Conservation (phyloP, 345 rosid genomes). For the Crucihimalaya himalaica region DNA sequence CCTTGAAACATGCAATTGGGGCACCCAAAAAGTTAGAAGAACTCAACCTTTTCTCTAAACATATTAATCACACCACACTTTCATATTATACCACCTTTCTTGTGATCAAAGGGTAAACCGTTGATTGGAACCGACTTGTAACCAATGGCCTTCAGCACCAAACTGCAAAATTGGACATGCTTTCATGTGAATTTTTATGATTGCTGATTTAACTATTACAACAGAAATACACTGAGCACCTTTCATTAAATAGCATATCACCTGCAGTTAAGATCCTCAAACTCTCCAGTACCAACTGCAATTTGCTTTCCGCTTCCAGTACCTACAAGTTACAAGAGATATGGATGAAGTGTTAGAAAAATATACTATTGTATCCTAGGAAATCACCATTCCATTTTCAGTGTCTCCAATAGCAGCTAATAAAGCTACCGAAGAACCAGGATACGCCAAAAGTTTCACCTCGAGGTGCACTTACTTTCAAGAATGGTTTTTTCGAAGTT, state of each 20-base stretch:
- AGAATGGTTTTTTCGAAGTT: conserved; percentile 81
- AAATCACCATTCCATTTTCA: neutral
- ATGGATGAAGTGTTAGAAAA: conserved; percentile 11
- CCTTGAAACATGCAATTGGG: conserved; percentile 47
- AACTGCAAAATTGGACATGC: conserved; percentile 47
- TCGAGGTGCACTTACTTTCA: conserved; percentile 47
- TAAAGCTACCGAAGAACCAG: neutral
- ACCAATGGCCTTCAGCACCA: conserved; percentile 92
- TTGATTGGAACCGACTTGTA: conserved; percentile 76
- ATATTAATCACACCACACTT: neutral
- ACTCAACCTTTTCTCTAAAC: neutral
- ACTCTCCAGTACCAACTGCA: conserved; percentile 79
- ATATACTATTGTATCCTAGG: neutral
- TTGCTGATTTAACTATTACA: neutral
- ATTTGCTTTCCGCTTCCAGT: conserved; percentile 67
- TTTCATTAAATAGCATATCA: conserved; percentile 35
- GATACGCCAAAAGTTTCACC: neutral
- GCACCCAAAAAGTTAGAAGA: neutral
- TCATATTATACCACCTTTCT: conserved; percentile 51
- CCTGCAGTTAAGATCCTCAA: conserved; percentile 78
- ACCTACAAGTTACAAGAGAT: conserved; percentile 48
- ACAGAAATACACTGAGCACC: neutral
- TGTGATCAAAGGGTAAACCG: conserved; percentile 79
- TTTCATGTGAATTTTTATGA: neutral
- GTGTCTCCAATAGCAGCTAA: conserved; percentile 1